These are phyloP conservation scores for Puccinia novopanici DNA, from an alignment of 1,284 basidiomycete species.

Conservation along the genomic window DNA sequence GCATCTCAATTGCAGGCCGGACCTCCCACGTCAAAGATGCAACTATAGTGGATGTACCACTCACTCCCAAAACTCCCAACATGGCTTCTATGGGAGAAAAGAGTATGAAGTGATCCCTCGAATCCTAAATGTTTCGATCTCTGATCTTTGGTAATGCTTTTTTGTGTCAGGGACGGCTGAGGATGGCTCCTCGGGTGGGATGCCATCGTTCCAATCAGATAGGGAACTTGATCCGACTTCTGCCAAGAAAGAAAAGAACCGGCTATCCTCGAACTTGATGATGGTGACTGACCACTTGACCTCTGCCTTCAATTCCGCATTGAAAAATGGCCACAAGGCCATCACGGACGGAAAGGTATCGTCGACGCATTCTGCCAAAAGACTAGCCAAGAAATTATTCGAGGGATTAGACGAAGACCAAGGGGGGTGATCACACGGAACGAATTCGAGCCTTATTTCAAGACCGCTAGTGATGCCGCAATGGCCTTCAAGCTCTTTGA, in stretches of 20 bases:
- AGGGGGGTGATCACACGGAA: slow-evolving; percentile 54
- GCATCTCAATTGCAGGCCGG: background rate
- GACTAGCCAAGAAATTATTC: slow-evolving; percentile 74
- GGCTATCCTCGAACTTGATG: slow-evolving; percentile 5
- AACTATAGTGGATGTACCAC: slow-evolving; percentile 22
- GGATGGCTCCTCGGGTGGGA: too few relatives aligned
- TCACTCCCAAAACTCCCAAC: slow-evolving; percentile 11
- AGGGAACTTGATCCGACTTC: slow-evolving; percentile 37
- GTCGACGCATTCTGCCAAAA: slow-evolving; percentile 70
- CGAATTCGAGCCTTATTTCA: slow-evolving; percentile 69
- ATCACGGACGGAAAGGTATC: slow-evolving; percentile 45
- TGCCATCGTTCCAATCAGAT: too few relatives aligned
- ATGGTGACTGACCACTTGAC: slow-evolving; percentile 49
- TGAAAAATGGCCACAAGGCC: slow-evolving; percentile 53
- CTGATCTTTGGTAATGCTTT: background rate
- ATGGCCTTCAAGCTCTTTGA: slow-evolving; percentile 77
- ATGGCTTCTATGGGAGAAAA: background rate
- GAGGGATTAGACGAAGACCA: slow-evolving; percentile 66
- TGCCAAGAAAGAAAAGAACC: slow-evolving; percentile 51
- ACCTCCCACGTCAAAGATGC: background rate
- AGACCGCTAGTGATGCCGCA: slow-evolving; percentile 70
- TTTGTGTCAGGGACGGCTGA: slow-evolving; percentile 14
- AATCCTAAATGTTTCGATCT: background rate
- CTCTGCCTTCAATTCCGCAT: slow-evolving; percentile 56
- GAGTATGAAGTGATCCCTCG: background rate